Conservation (phyloP, 306 rosid genomes). For the Fragaria ananassa region DNA sequence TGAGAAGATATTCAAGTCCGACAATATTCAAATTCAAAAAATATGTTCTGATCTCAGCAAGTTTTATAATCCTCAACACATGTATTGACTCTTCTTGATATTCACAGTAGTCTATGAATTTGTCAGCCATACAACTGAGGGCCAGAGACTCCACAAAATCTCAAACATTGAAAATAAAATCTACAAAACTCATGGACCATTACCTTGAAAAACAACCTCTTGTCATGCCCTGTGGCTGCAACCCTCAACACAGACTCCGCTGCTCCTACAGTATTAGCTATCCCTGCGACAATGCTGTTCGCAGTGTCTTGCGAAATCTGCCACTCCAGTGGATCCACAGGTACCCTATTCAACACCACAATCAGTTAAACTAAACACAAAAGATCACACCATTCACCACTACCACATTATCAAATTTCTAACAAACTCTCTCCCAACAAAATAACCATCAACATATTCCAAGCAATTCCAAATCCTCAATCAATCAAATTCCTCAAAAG, state of each 20-base stretch:
- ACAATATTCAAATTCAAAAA: neutral
- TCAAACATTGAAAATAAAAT: neutral
- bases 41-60: neutral
- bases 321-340: slow-evolving; percentile 96
- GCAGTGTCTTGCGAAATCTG: slow-evolving; percentile 92
- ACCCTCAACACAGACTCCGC: slow-evolving; percentile 94
- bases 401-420: neutral
- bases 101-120: neutral
- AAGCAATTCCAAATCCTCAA: neutral
- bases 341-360: slow-evolving; percentile 51
- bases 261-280: slow-evolving; percentile 86
- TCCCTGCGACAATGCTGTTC: slow-evolving; percentile 61
- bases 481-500: neutral
- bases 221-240: slow-evolving; percentile 95
- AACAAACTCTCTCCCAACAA: neutral
- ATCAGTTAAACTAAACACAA: neutral
- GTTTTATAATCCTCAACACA: neutral
- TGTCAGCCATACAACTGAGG: neutral
- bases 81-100: neutral
- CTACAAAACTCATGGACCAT: neutral
- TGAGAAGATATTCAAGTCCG: neutral
- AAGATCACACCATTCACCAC: neutral
- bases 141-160: neutral
- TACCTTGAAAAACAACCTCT: slow-evolving; percentile 85
- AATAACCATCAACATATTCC: neutral